These are phyloP conservation scores for Cladosporium colombiae DNA, from an alignment of 2,329 filamentous ascomycete genomes.

Conservation along the genomic window DNA sequence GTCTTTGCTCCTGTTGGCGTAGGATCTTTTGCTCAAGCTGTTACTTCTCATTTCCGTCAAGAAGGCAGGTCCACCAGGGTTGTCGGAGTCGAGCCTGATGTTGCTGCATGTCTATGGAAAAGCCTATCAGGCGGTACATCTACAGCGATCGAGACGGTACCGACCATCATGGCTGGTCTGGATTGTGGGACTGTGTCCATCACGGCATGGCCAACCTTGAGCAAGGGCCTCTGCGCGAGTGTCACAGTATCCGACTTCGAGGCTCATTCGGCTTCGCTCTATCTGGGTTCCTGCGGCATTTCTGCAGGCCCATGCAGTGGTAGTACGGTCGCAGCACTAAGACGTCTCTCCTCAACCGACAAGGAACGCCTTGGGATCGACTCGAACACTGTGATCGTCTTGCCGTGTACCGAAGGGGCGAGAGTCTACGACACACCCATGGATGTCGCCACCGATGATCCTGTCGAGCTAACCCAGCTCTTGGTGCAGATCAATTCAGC, in stretches of 20 bases:
- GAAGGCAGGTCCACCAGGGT: constrained; percentile 39
- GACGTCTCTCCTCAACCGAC: constrained; percentile 42
- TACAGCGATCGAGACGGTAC: constrained; percentile 52
- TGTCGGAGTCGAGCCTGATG: constrained; percentile 68
- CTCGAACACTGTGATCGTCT: constrained; percentile 51
- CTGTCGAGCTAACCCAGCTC: constrained; percentile 2
- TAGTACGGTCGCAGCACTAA: constrained; percentile 57
- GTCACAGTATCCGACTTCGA: constrained; percentile 64
- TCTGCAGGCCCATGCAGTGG: constrained; percentile 63
- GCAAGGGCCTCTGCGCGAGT: constrained; percentile 59
- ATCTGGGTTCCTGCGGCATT: constrained; percentile 52
- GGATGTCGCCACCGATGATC: constrained; percentile 10
- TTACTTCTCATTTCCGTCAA: constrained; percentile 63
- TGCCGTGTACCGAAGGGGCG: constrained; percentile 65
- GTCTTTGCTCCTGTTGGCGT: constrained; percentile 68
- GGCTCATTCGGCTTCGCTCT: constrained; percentile 57
- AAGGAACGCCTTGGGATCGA: constrained; percentile 40
- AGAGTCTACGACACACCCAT: constrained; percentile 49
- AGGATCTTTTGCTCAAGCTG: constrained; percentile 69
- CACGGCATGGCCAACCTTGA: constrained; percentile 62
- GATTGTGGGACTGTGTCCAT: constrained; percentile 68
- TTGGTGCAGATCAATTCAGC: constrained; percentile 10
- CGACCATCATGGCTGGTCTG: constrained; percentile 72
- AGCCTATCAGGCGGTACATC: constrained; percentile 52
- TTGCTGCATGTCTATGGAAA: constrained; percentile 58